Conservation (phyloP, 768 basidiomycete species). For the Mycena chlorophos region DNA sequence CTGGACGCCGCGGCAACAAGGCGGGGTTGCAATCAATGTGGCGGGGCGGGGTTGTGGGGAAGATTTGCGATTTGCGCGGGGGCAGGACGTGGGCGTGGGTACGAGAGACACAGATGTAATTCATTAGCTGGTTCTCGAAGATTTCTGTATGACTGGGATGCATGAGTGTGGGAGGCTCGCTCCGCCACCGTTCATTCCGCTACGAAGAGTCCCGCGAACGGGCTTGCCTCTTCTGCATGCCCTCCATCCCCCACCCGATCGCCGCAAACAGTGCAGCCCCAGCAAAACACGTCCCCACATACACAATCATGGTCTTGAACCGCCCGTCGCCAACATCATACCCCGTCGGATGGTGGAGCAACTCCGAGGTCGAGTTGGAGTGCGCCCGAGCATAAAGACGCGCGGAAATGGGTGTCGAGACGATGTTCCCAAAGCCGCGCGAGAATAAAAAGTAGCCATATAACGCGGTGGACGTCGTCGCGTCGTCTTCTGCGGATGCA, state of each 20-base stretch:
- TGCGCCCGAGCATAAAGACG: constrained; percentile 3
- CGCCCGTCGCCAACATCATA: constrained; percentile 30
- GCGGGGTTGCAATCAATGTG: no score
- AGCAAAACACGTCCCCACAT: constrained; percentile 33
- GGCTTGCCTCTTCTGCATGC: no score
- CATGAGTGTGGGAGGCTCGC: no score
- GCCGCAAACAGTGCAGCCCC: constrained; percentile 26
- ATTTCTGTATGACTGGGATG: no score
- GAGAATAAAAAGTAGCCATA: constrained; percentile 28
- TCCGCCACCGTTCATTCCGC: no score
- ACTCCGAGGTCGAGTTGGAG: neutral
- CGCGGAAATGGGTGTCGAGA: constrained; percentile 29
- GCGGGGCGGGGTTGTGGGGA: no score
- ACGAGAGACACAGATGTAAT: no score
- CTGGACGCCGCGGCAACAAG: no score
- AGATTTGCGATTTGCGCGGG: no score
- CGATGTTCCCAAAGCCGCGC: constrained; percentile 33
- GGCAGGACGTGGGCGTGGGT: no score
- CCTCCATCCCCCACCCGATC: constrained; percentile 27
- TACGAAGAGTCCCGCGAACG: no score
- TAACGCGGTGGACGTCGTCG: constrained; percentile 23
- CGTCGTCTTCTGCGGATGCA: constrained; percentile 32
- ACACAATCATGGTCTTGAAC: constrained; percentile 30
- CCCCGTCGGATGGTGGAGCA: constrained; percentile 17
- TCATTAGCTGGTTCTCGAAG: no score